phyloP scores from a whole-genome alignment of 75 land plant species.

The Pinus albicaulis region DNA sequence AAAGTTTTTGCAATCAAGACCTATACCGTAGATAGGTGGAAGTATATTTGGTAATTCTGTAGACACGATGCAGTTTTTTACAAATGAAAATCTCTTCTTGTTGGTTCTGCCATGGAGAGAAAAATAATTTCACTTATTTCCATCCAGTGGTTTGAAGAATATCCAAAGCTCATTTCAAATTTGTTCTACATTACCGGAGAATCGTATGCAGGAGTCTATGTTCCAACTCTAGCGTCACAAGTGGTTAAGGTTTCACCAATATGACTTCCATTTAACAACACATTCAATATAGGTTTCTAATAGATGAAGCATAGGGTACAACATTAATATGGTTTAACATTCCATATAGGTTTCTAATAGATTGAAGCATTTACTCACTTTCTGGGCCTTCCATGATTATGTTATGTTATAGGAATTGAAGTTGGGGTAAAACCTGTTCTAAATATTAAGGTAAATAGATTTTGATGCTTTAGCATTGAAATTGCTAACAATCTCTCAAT shows the following conservation, averaged over 20 bases:
- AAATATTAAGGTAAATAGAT: constrained; percentile 67
- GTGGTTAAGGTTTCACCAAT: constrained; percentile 56
- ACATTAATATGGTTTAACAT: no score
- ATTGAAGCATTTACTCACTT: background rate
- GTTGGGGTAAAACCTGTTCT: constrained; percentile 54
- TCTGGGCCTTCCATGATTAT: background rate
- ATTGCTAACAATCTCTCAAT: background rate
- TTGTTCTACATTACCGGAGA: constrained; percentile 84
- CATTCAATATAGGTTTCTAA: no score
- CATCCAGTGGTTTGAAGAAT: constrained; percentile 76
- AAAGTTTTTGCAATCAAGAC: background rate
- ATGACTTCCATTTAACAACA: background rate
- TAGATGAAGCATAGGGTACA: no score
- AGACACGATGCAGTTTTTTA: background rate
- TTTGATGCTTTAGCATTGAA: background rate
- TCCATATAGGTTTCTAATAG: no score
- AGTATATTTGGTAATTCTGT: background rate
- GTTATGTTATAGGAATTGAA: constrained; percentile 53
- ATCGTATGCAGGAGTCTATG: constrained; percentile 89
- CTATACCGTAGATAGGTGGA: background rate
- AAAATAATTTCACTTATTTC: background rate
- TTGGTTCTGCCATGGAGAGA: background rate
- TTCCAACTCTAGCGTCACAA: constrained; percentile 74
- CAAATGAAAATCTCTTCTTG: background rate
- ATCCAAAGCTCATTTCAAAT: constrained; percentile 68